Conservation (phyloP, 1,284 basidiomycete genomes). For the Rhodotorula glutinis region DNA sequence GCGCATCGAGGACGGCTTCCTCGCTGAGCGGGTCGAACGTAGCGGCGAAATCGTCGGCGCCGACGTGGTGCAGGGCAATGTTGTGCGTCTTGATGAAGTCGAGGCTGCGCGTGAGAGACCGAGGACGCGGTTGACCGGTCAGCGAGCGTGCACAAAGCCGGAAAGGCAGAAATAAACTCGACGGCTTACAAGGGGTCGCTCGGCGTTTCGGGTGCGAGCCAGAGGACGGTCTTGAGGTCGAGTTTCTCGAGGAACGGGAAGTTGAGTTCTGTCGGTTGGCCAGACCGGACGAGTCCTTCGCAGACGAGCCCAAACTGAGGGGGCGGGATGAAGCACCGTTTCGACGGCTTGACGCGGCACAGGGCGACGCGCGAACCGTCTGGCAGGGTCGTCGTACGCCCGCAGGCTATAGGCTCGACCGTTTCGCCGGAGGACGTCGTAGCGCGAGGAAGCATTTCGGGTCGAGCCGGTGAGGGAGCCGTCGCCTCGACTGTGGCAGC, state of each 20-base stretch:
- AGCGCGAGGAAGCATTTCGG: neutral
- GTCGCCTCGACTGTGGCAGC: neutral
- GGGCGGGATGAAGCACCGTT: conserved; percentile 48
- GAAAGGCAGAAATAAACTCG: neutral
- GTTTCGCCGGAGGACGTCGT: neutral
- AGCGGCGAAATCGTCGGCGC: conserved; percentile 51
- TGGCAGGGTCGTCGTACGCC: neutral
- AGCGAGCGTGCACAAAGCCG: neutral
- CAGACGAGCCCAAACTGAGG: conserved; percentile 56
- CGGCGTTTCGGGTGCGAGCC: conserved; percentile 57
- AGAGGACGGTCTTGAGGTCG: conserved; percentile 53
- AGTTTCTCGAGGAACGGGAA: conserved; percentile 57
- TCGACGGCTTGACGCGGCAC: conserved; percentile 13
- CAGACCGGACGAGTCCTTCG: conserved; percentile 54
- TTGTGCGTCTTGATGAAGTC: conserved; percentile 35
- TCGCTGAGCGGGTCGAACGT: conserved; percentile 51
- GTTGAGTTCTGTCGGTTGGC: conserved; percentile 55
- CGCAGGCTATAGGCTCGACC: conserved; percentile 4
- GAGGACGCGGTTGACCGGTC: neutral
- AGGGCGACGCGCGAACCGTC: conserved; percentile 8
- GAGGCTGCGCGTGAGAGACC: conserved; percentile 18
- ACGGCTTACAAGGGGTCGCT: conserved; percentile 52
- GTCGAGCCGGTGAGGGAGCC: neutral
- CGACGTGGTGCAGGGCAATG: conserved; percentile 48
- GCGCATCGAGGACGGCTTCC: conserved; percentile 55